Base-by-base conservation (phyloP, 2,329 filamentous ascomycete genomes). In the Diplodia seriata region DNA sequence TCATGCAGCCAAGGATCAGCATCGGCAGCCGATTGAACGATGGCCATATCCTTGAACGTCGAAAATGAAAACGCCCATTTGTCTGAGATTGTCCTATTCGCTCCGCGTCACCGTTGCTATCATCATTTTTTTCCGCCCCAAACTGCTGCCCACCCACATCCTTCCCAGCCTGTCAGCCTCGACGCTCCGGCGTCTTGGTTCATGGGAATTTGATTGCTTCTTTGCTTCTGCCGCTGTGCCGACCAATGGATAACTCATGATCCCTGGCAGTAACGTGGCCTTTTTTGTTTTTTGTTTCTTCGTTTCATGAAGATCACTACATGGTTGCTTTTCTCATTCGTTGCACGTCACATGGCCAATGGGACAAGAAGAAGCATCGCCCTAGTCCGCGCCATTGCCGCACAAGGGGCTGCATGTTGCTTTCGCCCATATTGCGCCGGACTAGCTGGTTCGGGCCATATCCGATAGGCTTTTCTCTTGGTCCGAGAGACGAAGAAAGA, bases 161-260 rank as follows among this genome's bases (percentile, higher is more conserved):
- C 36, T 38, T 38, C 36, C 36, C 36, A 11, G 11, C 36, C 11
- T 38, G 43, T 47, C 43, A 47, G 43, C 43, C 18, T 47, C 43
- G 43, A 47, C 43, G 18, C 43, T 47, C 43, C 43, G 43, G 43
- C 43, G 18, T n/a, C 43, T 47, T 47, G 43, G 43, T 47, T 47
- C 43, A 47, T 47, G 43, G 36, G 43, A 47, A n/a, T 47, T 20
- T 20, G 43, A 47, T 53, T 53, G 20, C 50, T 26, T 14, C 50
- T 53, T 18, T 53, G 6, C 43, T 20, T 14, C 15, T 20, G 40
- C 40, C 43, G 43, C 43, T 11, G n/a, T 8, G 47, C 23, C 7
- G 14, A 18, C 23, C 50, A 53, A 29, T 18, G 11, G 11, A 12
- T 38, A 20, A 7, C 43, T 9, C 43, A 47, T 20, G 18, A 47